Conservation (phyloP, 371 early-diverging fungal genomes). For the Mortierella sp. region DNA sequence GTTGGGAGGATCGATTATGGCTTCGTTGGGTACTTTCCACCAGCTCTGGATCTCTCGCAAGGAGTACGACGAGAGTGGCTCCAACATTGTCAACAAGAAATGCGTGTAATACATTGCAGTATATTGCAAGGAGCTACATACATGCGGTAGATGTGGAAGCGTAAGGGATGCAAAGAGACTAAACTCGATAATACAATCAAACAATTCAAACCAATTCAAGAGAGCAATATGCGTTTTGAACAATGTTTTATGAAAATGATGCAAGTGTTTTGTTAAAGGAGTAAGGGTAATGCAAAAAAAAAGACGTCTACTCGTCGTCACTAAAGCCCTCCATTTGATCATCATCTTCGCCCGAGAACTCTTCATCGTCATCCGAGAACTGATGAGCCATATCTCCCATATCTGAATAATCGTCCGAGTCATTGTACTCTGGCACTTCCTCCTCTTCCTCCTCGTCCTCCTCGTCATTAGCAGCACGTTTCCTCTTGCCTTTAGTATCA, state of each 20-base stretch:
- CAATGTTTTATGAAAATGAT: constrained; percentile 9
- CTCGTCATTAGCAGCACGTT: constrained; percentile 30
- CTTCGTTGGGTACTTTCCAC: constrained; percentile 96
- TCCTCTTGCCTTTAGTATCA: constrained; percentile 60
- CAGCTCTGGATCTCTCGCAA: constrained; percentile 96
- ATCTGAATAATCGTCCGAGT: constrained; percentile 52
- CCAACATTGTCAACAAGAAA: constrained; percentile 88
- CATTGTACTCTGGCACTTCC: constrained; percentile 20
- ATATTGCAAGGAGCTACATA: background rate
- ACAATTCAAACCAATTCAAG: too few species aligned
- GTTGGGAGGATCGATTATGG: constrained; percentile 97
- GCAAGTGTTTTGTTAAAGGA: background rate
- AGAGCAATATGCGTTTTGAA: constrained; percentile 2
- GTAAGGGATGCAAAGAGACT: background rate
- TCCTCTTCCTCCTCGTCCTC: constrained; percentile 14
- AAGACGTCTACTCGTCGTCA: constrained; percentile 42
- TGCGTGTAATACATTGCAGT: constrained; percentile 65
- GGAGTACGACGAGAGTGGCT: constrained; percentile 94
- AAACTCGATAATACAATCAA: background rate
- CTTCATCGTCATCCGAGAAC: constrained; percentile 49
- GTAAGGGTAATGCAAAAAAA: constrained; percentile 9
- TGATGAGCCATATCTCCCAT: constrained; percentile 50
- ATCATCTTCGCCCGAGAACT: constrained; percentile 46
- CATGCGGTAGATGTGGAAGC: background rate
- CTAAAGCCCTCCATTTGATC: constrained; percentile 57